A percentile compares a stretch with the other conserved stretches of the same genome.
Conservation (phyloP, 1,139 yeast genomes). For the Hyphopichia burtonii region DNA sequence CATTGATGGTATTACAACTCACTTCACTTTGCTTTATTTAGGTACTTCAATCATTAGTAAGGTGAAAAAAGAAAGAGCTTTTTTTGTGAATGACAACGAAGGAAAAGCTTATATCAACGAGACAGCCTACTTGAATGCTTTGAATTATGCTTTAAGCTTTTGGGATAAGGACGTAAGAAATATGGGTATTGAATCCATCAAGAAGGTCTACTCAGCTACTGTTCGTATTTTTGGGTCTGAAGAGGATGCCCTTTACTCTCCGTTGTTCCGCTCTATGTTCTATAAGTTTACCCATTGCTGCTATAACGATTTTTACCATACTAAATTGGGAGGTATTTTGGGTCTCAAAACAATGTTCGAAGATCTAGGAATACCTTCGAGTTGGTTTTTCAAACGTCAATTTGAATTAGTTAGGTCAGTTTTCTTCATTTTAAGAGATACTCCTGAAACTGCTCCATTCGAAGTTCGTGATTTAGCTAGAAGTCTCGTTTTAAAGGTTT, state of each 20-base stretch:
- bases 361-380: slow-evolving; percentile 63
- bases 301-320: slow-evolving; percentile 82
- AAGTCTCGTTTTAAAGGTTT: slow-evolving; percentile 58
- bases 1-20: slow-evolving; percentile 69
- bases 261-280: slow-evolving; percentile 73
- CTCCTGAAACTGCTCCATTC: slow-evolving; percentile 85
- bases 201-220: slow-evolving; percentile 61
- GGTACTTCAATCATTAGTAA: slow-evolving; percentile 73
- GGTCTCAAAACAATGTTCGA: slow-evolving; percentile 76
- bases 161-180: slow-evolving; percentile 69
- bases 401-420: slow-evolving; percentile 83
- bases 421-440: slow-evolving; percentile 86
- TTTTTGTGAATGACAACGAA: slow-evolving; percentile 76
- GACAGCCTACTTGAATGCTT: slow-evolving; percentile 67
- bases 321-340: slow-evolving; percentile 84
- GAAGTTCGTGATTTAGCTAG: slow-evolving; percentile 74
- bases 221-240: slow-evolving; percentile 63
- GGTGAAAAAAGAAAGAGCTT: slow-evolving; percentile 66
- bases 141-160: slow-evolving; percentile 78
- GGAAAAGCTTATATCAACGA: slow-evolving; percentile 73
- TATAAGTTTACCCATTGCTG: slow-evolving; percentile 87
- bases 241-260: slow-evolving; percentile 67
- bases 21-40: slow-evolving; percentile 73
- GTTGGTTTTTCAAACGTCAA: slow-evolving; percentile 76
- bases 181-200: slow-evolving; percentile 68